Evolutionary conservation across 768 basidiomycete genomes (phyloP).

Genomic region (Serendipita sp.): DNA sequence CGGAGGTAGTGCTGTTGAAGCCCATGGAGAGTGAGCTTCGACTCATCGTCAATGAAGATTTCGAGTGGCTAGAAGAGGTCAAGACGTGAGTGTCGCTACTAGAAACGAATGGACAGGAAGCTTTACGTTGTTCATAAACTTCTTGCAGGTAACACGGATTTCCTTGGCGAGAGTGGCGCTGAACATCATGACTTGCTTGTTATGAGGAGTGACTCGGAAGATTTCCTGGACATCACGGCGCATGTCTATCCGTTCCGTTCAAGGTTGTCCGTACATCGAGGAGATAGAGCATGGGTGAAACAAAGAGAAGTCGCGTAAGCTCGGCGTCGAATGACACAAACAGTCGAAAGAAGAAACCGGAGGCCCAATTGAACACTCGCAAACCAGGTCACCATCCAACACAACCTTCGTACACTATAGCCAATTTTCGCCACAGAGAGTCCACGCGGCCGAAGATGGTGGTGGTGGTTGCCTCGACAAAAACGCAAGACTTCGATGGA

Average conservation of each 20-base stretch:
- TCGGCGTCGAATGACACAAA: constrained; percentile 24
- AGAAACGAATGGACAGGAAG: background rate
- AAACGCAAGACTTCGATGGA: background rate
- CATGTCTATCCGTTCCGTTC: constrained; percentile 86
- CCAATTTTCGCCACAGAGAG: background rate
- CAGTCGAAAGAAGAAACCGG: constrained; percentile 23
- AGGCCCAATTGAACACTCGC: no score
- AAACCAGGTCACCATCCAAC: background rate
- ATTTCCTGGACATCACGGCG: constrained; percentile 99
- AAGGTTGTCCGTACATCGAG: constrained; percentile 14
- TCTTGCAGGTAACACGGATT: constrained; percentile 94
- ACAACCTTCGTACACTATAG: background rate
- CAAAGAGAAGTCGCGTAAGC: constrained; percentile 20
- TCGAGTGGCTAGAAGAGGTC: constrained; percentile 62
- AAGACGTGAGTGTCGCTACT: constrained; percentile 2
- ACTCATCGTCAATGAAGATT: constrained; percentile 99
- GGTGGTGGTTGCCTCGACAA: background rate
- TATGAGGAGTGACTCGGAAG: constrained; percentile 94
- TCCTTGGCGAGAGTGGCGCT: constrained; percentile 96
- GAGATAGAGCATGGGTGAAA: constrained; percentile 16
- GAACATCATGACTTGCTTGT: constrained; percentile 99
- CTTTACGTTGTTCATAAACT: constrained; percentile 97
- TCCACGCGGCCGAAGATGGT: constrained; percentile 6
- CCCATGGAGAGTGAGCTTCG: constrained; percentile 93
- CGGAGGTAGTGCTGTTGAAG: constrained; percentile 95